These are phyloP conservation scores for Veloporphyrellus conicus DNA, from an alignment of 1,284 basidiomycete genomes.

Conservation along the genomic window DNA sequence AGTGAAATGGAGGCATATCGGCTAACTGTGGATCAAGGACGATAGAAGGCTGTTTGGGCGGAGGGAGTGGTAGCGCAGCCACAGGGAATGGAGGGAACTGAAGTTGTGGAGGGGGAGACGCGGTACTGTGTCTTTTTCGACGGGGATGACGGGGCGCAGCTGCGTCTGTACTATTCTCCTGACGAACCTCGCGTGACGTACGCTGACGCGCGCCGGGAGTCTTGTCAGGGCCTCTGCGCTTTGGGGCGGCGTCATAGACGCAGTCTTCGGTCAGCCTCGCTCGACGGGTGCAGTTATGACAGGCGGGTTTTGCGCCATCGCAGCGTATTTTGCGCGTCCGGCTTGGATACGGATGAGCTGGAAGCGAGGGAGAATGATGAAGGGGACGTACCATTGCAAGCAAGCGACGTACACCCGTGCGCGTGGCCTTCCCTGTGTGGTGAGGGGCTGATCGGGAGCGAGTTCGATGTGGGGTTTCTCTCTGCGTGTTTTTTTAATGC, in stretches of 20 bases:
- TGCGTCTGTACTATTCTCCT: conserved; percentile 26
- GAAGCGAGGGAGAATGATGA: background rate
- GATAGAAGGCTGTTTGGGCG: conserved; percentile 11
- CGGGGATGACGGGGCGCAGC: conserved; percentile 37
- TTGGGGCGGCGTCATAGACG: conserved; percentile 63
- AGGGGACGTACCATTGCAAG: conserved; percentile 57
- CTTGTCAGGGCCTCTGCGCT: conserved; percentile 72
- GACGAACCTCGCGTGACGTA: conserved; percentile 37
- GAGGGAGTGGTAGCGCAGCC: background rate
- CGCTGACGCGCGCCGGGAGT: conserved; percentile 68
- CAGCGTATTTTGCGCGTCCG: conserved; percentile 75
- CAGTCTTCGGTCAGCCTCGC: conserved; percentile 43
- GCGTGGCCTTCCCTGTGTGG: conserved; percentile 68
- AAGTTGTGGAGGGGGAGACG: conserved; percentile 7
- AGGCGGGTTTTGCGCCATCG: conserved; percentile 71
- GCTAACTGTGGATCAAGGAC: conserved; percentile 27
- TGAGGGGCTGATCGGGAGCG: conserved; percentile 67
- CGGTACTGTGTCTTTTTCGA: conserved; percentile 20
- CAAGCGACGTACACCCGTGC: conserved; percentile 75
- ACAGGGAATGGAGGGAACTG: background rate
- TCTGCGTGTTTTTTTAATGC: conserved; percentile 43
- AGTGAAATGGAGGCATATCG: conserved; percentile 12
- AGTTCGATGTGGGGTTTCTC: conserved; percentile 61
- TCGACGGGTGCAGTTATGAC: conserved; percentile 63
- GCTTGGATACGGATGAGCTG: conserved; percentile 35